These are phyloP conservation scores for Aschersonia sp. DNA, from an alignment of 2,329 filamentous ascomycete genomes.

Conservation along the genomic window DNA sequence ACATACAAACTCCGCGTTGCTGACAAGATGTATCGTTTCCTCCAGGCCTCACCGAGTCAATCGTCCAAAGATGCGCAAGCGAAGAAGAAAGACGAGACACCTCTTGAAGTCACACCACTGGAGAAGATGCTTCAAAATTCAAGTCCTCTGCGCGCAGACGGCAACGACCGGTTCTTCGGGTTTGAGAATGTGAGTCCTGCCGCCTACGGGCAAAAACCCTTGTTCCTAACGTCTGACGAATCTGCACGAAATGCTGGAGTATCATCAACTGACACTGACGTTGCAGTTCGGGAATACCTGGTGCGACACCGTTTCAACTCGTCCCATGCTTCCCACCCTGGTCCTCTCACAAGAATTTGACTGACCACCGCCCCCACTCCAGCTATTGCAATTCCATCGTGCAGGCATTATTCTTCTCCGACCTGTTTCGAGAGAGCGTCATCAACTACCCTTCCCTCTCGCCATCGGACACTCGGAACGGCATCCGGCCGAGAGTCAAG, in stretches of 20 bases:
- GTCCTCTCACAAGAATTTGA: not conserved
- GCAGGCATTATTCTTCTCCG: conserved; percentile 92
- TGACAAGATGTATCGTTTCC: conserved; percentile 17
- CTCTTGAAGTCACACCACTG: conserved; percentile 45
- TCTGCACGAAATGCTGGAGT: not conserved
- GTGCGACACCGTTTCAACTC: conserved; percentile 31
- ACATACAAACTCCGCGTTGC: conserved; percentile 5
- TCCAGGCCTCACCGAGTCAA: conserved; percentile 27
- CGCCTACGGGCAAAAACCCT: not conserved
- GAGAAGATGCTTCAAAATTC: conserved; percentile 70
- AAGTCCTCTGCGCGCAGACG: conserved; percentile 69
- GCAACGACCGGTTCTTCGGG: conserved; percentile 96
- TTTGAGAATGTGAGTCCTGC: conserved; percentile 75
- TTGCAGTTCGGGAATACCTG: conserved; percentile 90
- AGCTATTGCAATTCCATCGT: conserved; percentile 99
- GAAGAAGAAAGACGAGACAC: conserved; percentile 43
- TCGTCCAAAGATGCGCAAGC: conserved; percentile 29
- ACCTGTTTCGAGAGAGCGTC: conserved; percentile 84
- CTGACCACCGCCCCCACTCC: conserved; percentile 5
- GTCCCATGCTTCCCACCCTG: not conserved
- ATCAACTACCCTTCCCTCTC: conserved; percentile 74
- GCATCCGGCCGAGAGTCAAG: conserved; percentile 38
- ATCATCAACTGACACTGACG: not conserved
- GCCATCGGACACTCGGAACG: conserved; percentile 55
- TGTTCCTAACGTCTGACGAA: not conserved